These are phyloP conservation scores for Quercus robur DNA, from an alignment of 306 rosid genomes.

Conservation along the genomic window DNA sequence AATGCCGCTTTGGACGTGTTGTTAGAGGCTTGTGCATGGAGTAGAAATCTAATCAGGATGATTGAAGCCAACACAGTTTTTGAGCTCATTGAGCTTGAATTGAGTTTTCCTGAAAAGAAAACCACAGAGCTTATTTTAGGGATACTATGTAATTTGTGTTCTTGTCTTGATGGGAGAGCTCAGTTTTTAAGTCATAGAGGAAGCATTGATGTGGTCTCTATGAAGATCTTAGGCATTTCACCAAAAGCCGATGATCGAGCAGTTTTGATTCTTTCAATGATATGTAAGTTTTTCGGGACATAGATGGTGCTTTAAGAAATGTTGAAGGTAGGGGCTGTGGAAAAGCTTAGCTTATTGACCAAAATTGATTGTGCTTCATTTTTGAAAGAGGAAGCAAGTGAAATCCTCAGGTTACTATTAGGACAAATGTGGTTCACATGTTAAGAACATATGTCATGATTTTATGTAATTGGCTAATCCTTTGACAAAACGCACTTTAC, in stretches of 20 bases:
- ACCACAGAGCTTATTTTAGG: conserved; percentile 44
- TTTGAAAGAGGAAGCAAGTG: conserved; percentile 48
- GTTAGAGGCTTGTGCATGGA: conserved; percentile 24
- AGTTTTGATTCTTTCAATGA: conserved; percentile 39
- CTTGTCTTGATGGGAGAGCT: conserved; percentile 63
- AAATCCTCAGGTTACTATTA: conserved; percentile 34
- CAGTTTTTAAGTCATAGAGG: conserved; percentile 49
- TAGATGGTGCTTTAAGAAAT: conserved; percentile 51
- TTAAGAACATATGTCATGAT: too few relatives aligned
- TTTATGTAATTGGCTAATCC: too few relatives aligned
- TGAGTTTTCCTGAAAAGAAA: conserved; percentile 31
- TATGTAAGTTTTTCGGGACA: conserved; percentile 44
- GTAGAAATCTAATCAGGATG: conserved; percentile 41
- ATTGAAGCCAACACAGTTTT: conserved; percentile 37
- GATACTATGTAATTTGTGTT: conserved; percentile 45
- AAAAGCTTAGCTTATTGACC: conserved; percentile 51
- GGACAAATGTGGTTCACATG: too few relatives aligned
- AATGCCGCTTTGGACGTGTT: conserved; percentile 45
- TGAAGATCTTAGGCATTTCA: conserved; percentile 44
- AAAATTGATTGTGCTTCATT: conserved; percentile 38
- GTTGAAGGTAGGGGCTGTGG: conserved; percentile 48
- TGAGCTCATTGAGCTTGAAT: conserved; percentile 51
- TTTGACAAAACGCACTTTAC: too few relatives aligned
- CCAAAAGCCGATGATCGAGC: conserved; percentile 43
- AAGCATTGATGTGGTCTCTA: conserved; percentile 42